Evolutionary conservation across 805 yeast genomes (phyloP), one percentile per base, ranked within the genome.

Genomic region (Candida nanaspora): DNA sequence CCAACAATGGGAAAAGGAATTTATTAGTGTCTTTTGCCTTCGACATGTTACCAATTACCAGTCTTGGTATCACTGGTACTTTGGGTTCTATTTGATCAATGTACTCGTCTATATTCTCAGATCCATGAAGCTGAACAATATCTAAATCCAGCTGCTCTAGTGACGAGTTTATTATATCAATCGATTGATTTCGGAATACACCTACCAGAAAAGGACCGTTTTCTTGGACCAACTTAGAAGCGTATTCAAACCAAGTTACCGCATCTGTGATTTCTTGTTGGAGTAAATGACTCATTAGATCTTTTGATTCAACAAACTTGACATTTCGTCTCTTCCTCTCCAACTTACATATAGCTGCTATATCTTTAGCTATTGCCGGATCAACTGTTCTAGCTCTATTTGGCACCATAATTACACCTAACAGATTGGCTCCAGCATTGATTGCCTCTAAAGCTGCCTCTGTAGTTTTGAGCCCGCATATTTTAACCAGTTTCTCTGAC

Each of bases 401-500:
- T 0, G 97, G 98, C 2, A 88, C 98, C 56, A 93, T 59, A 23
- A 93, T 93, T 49, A 86, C 76, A 1, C 98, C 98, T 2, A 91
- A 52, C 32, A 86, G 58, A 47, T 83, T 76, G 0, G 97, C 89
- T 0, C 94, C 94, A 6, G 67, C 46, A 0, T 72, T 75, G 0
- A 88, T 62, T 0, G 96, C 96, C 5, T 51, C 53, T n/a, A 61
- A 45, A 0, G 96, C 97, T 0, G 86, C 86, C 35, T 79, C 82
- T 0, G 61, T 56, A 2, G 82, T 69, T 48, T 75, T 74, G 19
- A 91, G 57, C 0, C 98, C 98, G 58, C 98, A 91, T 4, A 91
- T 78, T 55, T 91, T 91, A 5, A 84, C 83, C n/a, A 86, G 32
- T n/a, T 52, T 48, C 4, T 33, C 26, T 2, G 38, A 19, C 53